These are phyloP conservation scores for Agrocybe praecox DNA, from an alignment of 768 basidiomycete genomes.

Conservation along the genomic window DNA sequence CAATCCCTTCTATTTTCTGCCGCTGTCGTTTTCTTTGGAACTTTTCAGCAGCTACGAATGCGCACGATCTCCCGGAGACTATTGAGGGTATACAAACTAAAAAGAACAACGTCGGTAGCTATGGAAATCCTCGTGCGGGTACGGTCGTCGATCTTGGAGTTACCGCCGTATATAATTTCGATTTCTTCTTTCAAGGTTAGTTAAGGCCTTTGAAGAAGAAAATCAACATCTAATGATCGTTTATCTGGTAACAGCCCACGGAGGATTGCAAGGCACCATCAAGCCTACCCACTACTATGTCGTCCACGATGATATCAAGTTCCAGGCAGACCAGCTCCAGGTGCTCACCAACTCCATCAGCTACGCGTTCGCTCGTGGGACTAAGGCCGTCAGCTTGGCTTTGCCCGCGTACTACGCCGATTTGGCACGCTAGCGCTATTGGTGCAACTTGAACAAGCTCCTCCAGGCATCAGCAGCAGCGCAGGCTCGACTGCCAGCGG, in stretches of 20 bases:
- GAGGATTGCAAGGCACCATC: slow-evolving; percentile 74
- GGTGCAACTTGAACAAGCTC: slow-evolving; percentile 77
- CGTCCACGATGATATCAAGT: slow-evolving; percentile 75
- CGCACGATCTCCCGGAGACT: too few relatives aligned
- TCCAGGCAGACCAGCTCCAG: slow-evolving; percentile 73
- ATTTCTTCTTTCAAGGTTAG: slow-evolving; percentile 70
- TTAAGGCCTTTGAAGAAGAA: neutral
- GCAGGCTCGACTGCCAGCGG: slow-evolving; percentile 35
- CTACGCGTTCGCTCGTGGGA: slow-evolving; percentile 85
- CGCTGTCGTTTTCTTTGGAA: too few relatives aligned
- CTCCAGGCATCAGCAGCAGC: slow-evolving; percentile 46
- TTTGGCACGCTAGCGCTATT: slow-evolving; percentile 62
- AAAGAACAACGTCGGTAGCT: slow-evolving; percentile 50
- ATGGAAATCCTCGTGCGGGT: slow-evolving; percentile 77
- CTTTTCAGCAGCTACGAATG: too few relatives aligned
- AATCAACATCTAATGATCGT: neutral
- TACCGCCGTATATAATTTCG: slow-evolving; percentile 64
- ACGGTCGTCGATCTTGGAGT: slow-evolving; percentile 85
- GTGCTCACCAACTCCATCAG: slow-evolving; percentile 68
- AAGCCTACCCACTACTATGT: slow-evolving; percentile 82
- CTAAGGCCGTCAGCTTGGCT: slow-evolving; percentile 81
- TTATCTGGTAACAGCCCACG: slow-evolving; percentile 51
- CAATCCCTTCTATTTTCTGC: too few relatives aligned
- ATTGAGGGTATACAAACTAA: too few relatives aligned
- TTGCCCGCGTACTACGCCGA: slow-evolving; percentile 87